Base-by-base conservation (phyloP, 345 rosid genomes). In the Melastoma malabathricum region DNA sequence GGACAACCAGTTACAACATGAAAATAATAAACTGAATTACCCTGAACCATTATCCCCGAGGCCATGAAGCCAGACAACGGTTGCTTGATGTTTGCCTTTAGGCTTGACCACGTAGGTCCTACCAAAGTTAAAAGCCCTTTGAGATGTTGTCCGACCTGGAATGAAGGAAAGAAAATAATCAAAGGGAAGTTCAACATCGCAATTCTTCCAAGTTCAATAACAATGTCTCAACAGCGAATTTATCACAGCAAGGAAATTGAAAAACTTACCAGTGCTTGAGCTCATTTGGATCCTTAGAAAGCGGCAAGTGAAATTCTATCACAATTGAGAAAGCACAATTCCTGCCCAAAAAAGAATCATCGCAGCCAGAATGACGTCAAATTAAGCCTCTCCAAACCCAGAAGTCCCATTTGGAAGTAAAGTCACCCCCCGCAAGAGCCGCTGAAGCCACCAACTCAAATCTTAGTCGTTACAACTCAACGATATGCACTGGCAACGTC, bases 61-160 rank as follows among this genome's bases (percentile, higher is more conserved):
- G 16, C 96, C 98, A 71, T 90, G 98, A 29, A 86, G 81, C 98
- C 98, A 90, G 48, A 90, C 95, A 47, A 90, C 77, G 19, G 96
- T 92, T 14, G 95, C 98, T 65, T 82, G 92, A 62, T 92, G 98
- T 68, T 83, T 92, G 59, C 98, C 96, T 73, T 80, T 92, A 59
- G 98, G 95, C 73, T 77, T 75, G 63, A 92, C 95, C 65, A 86
- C 96, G 64, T 82, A 83, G 43, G 95, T 92, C 68, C 83, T 82
- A 54, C 98, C 98, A 70, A 87, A 92, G 53, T 83, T 79, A 48
- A 75, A 57, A 5, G 84, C 83, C 68, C 71, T 78, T 67, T 67
- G 63, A 63, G 65, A 68, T 23, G 68, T 67, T 52, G 52, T 47
- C 63, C 87, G 74, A 38, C 77, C 89, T 80, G 73, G 51, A 64